Evolutionary conservation across 2,329 filamentous ascomycete genomes (phyloP), one percentile per base, ranked within the genome.

Genomic region (Cladosporium sp.): DNA sequence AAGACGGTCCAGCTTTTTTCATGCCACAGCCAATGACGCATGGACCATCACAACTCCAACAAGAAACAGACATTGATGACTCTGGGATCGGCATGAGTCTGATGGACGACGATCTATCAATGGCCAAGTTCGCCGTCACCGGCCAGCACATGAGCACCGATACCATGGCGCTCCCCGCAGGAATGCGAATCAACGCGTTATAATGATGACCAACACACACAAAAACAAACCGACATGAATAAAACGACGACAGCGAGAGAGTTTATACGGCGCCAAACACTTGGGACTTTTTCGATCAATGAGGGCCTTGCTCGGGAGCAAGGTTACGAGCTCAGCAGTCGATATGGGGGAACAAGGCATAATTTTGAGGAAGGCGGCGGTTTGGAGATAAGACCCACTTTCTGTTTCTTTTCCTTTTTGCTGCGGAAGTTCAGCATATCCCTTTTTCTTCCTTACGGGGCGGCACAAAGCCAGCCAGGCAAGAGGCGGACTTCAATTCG

Each of bases 51-150:
- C 34, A 65, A 65, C 57, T 67, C 65, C 39, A 64, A 43, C 70
- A 71, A 51, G 73, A 75, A 34, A 61, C 70, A 7, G 76, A 78
- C 65, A 71, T 78, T 30, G 76, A 78, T 64, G 76, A 78, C 67
- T 76, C 74, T 56, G 76, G 76, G 23, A 78, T 78, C 48, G 76
- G 76, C 26, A 75, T 78, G 74, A 70, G 68, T 32, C 66, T 78
- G 28, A 73, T 75, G 66, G 76, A 78, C 26, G 76, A 77, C 16
- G 71, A 76, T 23, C 64, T 75, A 1, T 56, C 60, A 2, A 63
- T 63, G 60, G 60, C 60, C 1, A 63, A 63, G 34, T 63, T 63
- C 36, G 51, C 36, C 18, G 60, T 63, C 49, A 56, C 21, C 49
- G 32, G 49, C 25, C 60, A 63, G 34, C 60, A 53, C 34, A 63